A percentile compares a stretch with the other conserved stretches of the same genome.
phyloP scores from a whole-genome alignment of 495 filamentous ascomycete genomes.

The Penicillium flavigenum region DNA sequence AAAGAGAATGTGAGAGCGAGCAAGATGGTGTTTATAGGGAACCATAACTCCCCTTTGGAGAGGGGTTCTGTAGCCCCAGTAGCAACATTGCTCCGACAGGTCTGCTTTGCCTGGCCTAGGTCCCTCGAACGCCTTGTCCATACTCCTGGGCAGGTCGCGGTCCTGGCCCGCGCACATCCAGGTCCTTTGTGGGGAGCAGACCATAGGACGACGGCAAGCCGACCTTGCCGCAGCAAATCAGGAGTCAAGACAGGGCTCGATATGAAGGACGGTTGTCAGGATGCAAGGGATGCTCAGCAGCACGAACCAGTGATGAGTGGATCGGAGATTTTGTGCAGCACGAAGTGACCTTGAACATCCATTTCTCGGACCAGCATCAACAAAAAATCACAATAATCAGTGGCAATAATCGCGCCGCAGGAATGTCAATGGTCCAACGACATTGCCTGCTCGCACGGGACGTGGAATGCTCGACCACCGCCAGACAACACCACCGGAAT shows the following conservation, averaged over 20 bases:
- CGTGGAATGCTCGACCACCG: constrained; percentile 31
- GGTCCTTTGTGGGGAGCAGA: constrained; percentile 27
- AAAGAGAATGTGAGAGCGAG: constrained; percentile 60
- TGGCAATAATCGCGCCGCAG: constrained; percentile 32
- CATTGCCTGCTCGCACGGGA: constrained; percentile 20
- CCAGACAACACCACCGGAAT: constrained; percentile 34
- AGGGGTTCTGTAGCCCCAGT: constrained; percentile 37
- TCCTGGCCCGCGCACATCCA: constrained; percentile 38
- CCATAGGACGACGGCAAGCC: constrained; percentile 30
- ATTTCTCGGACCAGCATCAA: constrained; percentile 26
- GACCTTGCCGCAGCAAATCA: constrained; percentile 47
- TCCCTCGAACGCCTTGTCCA: constrained; percentile 45
- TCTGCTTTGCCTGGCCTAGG: constrained; percentile 39
- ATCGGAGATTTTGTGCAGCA: constrained; percentile 45
- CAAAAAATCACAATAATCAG: constrained; percentile 23
- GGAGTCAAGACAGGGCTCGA: constrained; percentile 40
- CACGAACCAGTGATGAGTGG: constrained; percentile 43
- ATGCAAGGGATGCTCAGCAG: constrained; percentile 46
- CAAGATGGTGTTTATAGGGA: constrained; percentile 52
- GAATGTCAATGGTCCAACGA: constrained; percentile 41
- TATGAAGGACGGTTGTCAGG: constrained; percentile 29
- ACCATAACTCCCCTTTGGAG: constrained; percentile 39
- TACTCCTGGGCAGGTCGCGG: constrained; percentile 36
- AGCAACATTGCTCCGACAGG: constrained; percentile 42
- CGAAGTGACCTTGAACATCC: constrained; percentile 27